Conservation (phyloP, 1,284 basidiomycete genomes). For the Leccinum fallax region DNA sequence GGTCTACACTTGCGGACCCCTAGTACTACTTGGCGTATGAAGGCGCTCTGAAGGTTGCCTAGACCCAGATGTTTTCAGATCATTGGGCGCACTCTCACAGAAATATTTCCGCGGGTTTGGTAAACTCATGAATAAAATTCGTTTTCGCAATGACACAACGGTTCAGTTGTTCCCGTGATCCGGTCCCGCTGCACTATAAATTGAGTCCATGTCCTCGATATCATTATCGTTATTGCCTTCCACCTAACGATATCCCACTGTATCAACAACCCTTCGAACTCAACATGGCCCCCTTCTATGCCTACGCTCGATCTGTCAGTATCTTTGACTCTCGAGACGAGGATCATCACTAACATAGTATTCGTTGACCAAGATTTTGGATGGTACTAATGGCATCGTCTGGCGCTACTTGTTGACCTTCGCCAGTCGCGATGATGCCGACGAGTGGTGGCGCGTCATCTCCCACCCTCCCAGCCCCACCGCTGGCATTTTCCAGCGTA, state of each 20-base stretch:
- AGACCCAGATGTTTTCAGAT: neutral
- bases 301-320: slow-evolving; percentile 1
- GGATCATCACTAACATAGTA: neutral
- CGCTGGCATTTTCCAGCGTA: neutral
- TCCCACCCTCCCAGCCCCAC: neutral
- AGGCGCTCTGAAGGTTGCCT: neutral
- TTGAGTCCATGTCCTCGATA: neutral
- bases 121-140: neutral
- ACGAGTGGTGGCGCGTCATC: slow-evolving; percentile 1
- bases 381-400: neutral
- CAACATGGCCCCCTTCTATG: neutral
- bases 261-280: neutral
- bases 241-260: neutral
- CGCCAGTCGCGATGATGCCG: neutral
- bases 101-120: neutral
- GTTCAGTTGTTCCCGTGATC: neutral
- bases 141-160: neutral
- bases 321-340: neutral
- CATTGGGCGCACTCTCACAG: neutral
- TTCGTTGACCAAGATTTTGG: neutral
- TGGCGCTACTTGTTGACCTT: slow-evolving; percentile 1
- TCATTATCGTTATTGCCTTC: neutral
- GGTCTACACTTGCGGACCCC: neutral
- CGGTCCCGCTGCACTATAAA: neutral
- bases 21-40: neutral